Base-by-base conservation (phyloP, 2,329 filamentous ascomycete species). In the Zopfia rhizophila region DNA sequence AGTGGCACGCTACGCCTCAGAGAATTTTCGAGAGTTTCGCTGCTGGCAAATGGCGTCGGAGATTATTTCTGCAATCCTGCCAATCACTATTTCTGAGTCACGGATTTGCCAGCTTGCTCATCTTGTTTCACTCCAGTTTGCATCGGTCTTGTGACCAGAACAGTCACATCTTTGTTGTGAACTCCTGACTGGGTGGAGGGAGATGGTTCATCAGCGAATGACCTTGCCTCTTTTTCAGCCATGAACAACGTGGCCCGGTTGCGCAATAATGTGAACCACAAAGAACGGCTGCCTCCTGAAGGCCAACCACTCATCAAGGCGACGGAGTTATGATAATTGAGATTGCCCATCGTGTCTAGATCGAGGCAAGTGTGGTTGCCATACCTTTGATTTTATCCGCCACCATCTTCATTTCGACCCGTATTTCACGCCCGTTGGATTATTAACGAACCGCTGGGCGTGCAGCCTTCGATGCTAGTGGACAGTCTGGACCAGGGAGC, bases 21-120 rank as follows among this genome's bases (percentile, higher is more conserved):
- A 62, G 57, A 61, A 55, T 65, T 65, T 66, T 70, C 60, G 37
- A 65, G 49, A 64, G 44, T 58, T 53, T 58, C 45, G 51, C 54
- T 17, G 29, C 61, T 57, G 58, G 59, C 63, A 61, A 69, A 69
- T 69, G 28, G 55, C 36, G 41, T 54, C 61, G 61, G 55, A 60
- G 46, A 65, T 65, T 66, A 65, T 67, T 63, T 55, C 38, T 32
- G 32, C 37, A 38, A 33, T 53, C 25, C 42, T 53, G 59, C 65
- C 68, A 69, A 66, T 68, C 63, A 63, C 44, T 36, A 48, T 47
- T 36, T 53, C 49, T 53, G 32, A 55, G 33, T 51, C 55, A 39
- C 48, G 42, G 1, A n/a, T 24, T 35, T 31, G 38, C 36, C 40
- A 42, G 21, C 30, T 14, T 22, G 37, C 38, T 27, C 38, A 45